Percentiles rank a stretch among this genome's conserved stretches.
phyloP scores from a whole-genome alignment of 176 grass and related monocot species.

The Echinochloa phyllopogon region DNA sequence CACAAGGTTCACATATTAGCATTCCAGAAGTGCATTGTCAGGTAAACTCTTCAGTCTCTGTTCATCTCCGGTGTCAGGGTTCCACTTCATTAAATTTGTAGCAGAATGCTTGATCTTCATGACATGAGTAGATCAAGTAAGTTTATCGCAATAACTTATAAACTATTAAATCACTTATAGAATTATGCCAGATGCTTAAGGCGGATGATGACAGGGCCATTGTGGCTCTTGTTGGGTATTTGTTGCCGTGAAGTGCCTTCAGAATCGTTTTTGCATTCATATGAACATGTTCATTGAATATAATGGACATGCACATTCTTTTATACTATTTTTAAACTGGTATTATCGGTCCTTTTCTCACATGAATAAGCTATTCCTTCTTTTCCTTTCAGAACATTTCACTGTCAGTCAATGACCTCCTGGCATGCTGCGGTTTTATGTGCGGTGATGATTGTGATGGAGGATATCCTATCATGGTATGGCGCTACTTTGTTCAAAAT shows the following conservation, averaged over 20 bases:
- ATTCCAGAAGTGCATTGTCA: too few species aligned
- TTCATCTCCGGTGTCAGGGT: too few species aligned
- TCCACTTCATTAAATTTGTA: too few species aligned
- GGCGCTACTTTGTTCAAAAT: constrained; percentile 76
- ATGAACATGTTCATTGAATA: constrained; percentile 53
- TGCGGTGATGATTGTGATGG: constrained; percentile 99
- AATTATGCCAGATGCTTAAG: constrained; percentile 10
- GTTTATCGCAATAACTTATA: constrained; percentile 23
- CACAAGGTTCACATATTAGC: too few species aligned
- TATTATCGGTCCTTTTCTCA: constrained; percentile 16
- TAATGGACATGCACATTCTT: not conserved
- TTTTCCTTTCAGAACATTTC: constrained; percentile 66
- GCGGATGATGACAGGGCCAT: constrained; percentile 57
- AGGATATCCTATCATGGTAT: constrained; percentile 79
- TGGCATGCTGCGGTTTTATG: constrained; percentile 89
- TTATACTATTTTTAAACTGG: constrained; percentile 15
- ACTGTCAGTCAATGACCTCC: constrained; percentile 84
- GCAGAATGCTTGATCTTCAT: too few species aligned
- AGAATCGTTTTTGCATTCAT: constrained; percentile 94
- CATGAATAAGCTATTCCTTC: constrained; percentile 7
- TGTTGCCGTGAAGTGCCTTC: constrained; percentile 84
- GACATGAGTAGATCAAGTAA: constrained; percentile 95
- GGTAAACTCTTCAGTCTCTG: too few species aligned
- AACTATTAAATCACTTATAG: not conserved
- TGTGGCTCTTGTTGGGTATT: constrained; percentile 96